Base-by-base conservation (phyloP, 345 rosid species). In the Jatropha curcas region DNA sequence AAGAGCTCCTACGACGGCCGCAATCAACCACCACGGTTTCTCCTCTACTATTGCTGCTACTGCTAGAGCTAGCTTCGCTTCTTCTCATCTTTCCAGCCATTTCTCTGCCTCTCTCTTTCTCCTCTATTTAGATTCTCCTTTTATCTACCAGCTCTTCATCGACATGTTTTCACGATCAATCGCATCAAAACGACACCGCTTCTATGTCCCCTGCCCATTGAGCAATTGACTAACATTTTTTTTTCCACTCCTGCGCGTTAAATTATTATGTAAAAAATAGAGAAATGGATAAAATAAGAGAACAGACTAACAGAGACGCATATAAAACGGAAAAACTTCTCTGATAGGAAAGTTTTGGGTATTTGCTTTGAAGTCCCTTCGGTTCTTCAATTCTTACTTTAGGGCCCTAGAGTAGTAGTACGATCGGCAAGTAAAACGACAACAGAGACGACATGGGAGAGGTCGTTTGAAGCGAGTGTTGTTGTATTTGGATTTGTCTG, bases 1-100 rank as follows among this genome's bases (percentile, higher is more conserved):
- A 93, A 48, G 90, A 64, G 75, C 90, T 82, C 72, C 68, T 34
- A 24, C 37, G 76, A 45, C 81, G 78, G 65, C 91, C 93, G 24
- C 76, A 81, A 82, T 92, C 97, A 37, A 14, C 58, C 33, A 95
- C 86, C 62, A 86, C 84, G 65, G 89, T 82, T 79, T 86, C 92
- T 57, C 89, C 86, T 52, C 82, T 53, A 68, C 62, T 68, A 70
- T 70, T 65, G 62, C 80, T 31, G 75, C 81, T 75, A 67, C 50
- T 80, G 74, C 96, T 94, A 33, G 89, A 82, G 85, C 93, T 88
- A 4, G 90, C 97, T 27, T 89, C 94, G 90, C 72, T 87, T 25
- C 65, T 74, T 65, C 60, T 80, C 77, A 80, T 68, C 69, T 77
- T 71, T 60, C 68, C 83, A 13, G 76, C 84, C 83, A 85, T 86